Evolutionary conservation across 768 basidiomycete species (phyloP), one percentile per base, ranked within the genome.

Genomic region (Leccinum obscurum): DNA sequence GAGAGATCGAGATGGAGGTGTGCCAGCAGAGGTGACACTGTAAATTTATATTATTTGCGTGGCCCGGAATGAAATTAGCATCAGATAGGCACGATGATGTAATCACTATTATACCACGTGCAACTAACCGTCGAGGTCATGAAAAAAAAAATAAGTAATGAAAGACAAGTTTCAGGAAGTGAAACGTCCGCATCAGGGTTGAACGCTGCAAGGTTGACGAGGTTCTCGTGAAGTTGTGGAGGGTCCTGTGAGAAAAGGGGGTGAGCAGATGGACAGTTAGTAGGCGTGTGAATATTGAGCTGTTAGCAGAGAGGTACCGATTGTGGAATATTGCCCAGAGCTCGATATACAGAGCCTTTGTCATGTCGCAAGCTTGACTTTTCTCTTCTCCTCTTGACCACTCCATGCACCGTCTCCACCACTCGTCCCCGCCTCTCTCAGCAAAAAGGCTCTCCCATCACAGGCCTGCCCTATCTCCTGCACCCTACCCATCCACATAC

Each of bases 261-360:
- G 1, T 3, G 35, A n/a, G n/a, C 44, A 46, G 60, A 39, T 56
- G 61, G 49, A 53, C 53, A 30, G 50, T 52, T 52, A 30, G 52
- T 28, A 37, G 49, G 60, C 74, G 72, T 74, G 72, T 66, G 72
- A 74, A 75, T 55, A 55, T 64, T 37, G 60, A 41, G 60, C 62
- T 50, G 39, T 75, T 72, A 66, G 63, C 65, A 71, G 63, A 70
- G 65, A 74, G 66, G 64, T 73, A 72, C 72, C 70, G 74, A 75
- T 74, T 35, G 74, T 72, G 70, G 72, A 72, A 74, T 74, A 75
- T 74, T 70, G 72, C 64, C 69, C 69, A 70, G 72, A 72, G 70
- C 72, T 70, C 74, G 70, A 74, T 74, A 75, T 74, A 74, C 72
- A 69, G 68, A 65, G 72, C 74, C 72, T 74, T 74, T 74, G 72